Base-by-base conservation (phyloP, 2,329 filamentous ascomycete genomes). In the Cadophora gregata region DNA sequence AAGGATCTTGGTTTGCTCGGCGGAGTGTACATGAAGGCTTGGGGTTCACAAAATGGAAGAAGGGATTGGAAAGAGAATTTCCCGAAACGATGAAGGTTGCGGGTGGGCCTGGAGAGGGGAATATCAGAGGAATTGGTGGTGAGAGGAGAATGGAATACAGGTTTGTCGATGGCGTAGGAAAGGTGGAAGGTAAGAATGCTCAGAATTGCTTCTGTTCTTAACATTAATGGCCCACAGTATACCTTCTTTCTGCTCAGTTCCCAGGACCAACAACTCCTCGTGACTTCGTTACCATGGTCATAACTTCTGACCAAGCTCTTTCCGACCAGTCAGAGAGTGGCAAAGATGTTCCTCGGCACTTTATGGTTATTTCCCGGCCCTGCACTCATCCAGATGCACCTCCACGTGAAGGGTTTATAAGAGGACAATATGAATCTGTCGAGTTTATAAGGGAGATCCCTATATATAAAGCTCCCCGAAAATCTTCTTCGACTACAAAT, bases 391-490 rank as follows among this genome's bases (percentile, higher is more conserved):
- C 90, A 0, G 88, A 93, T 66, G 90, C 91, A 38, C 89, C 90
- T 24, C 84, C 85, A 14, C 84, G 90, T 10, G 80, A 86, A 66
- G 92, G 92, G 19, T 95, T 90, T 76, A 92, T 97, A 59, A 86
- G 93, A 48, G 95, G 94, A 3, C 85, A 89, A 70, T 98, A 97
- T 73, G 94, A 97, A 80, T 96, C 92, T 1, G 90, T 97, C 19
- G 95, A 98, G 79, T 84, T 97, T 71, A 94, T 97, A 65, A 85
- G 94, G 59, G 94, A 98, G 78, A 85, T 97, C 16, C 90, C 89
- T 0, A 76, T 88, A 10, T 77, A 81, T 70, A 77, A 80, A 3
- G 69, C 70, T 29, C 79, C 80, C 10, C 80, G 79, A 36, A 80
- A 79, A 69, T 79, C 79, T 6, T 75, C 78, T 29, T 85, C 84